These are phyloP conservation scores for Mycena albidolilacea DNA, from an alignment of 768 basidiomycete genomes.

Conservation along the genomic window DNA sequence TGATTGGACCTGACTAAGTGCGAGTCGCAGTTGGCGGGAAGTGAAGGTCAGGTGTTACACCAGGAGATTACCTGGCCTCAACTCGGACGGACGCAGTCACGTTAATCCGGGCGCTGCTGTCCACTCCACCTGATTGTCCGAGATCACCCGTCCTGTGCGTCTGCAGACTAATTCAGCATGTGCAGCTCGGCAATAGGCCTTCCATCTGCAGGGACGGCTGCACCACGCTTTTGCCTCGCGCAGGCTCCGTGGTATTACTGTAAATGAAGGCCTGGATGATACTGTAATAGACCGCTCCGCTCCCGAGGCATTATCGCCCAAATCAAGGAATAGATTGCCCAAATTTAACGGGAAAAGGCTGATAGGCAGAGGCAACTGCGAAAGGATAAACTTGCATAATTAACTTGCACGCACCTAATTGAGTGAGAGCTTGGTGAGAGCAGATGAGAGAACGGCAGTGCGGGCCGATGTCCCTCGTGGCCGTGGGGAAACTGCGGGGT, in stretches of 20 bases:
- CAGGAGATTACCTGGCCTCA: constrained; percentile 1
- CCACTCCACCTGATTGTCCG: not conserved
- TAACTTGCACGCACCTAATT: no score
- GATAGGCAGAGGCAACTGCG: not conserved
- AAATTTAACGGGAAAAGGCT: not conserved
- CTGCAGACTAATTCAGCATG: not conserved
- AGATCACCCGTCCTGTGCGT: not conserved
- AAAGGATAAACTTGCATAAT: not conserved
- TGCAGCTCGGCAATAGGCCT: no score
- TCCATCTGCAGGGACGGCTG: no score
- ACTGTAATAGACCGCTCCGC: no score
- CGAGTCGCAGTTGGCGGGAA: no score
- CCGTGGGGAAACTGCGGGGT: constrained; percentile 11
- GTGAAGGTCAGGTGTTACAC: not conserved
- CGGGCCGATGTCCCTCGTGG: constrained; percentile 1
- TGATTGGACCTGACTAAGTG: no score
- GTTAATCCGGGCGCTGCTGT: not conserved
- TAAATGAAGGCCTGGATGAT: no score
- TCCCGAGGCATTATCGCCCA: no score
- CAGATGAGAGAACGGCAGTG: not conserved
- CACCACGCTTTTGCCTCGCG: no score
- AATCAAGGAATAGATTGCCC: no score
- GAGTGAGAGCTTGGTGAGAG: not conserved
- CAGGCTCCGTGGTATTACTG: no score
- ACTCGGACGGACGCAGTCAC: not conserved